Evolutionary conservation across 2,329 filamentous ascomycete genomes (phyloP).

Genomic region (Colletotrichum tropicale): DNA sequence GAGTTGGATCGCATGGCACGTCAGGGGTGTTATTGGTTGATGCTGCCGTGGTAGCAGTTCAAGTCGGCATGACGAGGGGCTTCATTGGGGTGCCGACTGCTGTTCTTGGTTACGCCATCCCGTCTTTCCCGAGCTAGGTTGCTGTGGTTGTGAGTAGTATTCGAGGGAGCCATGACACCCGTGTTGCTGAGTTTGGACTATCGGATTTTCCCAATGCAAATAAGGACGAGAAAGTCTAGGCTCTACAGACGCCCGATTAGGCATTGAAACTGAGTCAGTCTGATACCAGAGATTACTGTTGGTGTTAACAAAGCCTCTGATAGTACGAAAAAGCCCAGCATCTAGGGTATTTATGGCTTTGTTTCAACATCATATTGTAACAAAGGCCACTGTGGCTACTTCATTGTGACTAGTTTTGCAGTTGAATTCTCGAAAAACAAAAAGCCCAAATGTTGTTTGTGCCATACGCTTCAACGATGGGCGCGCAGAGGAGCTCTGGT

Average conservation of each 20-base stretch:
- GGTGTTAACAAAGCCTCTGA: not conserved
- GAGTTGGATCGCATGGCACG: not conserved
- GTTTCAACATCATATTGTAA: not conserved
- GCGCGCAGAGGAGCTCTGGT: too few relatives aligned
- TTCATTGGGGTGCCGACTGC: not conserved
- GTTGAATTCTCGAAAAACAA: not conserved
- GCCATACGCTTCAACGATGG: not conserved
- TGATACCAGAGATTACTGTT: not conserved
- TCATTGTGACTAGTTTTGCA: rapidly evolving
- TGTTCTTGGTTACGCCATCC: not conserved
- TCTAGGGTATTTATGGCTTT: not conserved
- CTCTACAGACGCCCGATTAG: not conserved
- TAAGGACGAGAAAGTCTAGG: not conserved
- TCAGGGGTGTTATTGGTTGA: not conserved
- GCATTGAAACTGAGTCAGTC: not conserved
- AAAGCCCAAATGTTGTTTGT: rapidly evolving
- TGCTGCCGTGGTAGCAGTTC: not conserved
- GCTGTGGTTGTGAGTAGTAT: not conserved
- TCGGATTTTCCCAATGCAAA: not conserved
- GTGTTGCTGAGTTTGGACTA: not conserved
- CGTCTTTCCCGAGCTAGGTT: not conserved
- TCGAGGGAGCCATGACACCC: not conserved
- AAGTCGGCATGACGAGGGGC: not conserved
- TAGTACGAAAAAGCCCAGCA: not conserved
- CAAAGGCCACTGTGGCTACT: rapidly evolving